A percentile compares a stretch with the other conserved stretches of the same genome.
These are phyloP conservation scores for Rhizopogon roseolus DNA, from an alignment of 768 basidiomycete genomes.

Conservation along the genomic window DNA sequence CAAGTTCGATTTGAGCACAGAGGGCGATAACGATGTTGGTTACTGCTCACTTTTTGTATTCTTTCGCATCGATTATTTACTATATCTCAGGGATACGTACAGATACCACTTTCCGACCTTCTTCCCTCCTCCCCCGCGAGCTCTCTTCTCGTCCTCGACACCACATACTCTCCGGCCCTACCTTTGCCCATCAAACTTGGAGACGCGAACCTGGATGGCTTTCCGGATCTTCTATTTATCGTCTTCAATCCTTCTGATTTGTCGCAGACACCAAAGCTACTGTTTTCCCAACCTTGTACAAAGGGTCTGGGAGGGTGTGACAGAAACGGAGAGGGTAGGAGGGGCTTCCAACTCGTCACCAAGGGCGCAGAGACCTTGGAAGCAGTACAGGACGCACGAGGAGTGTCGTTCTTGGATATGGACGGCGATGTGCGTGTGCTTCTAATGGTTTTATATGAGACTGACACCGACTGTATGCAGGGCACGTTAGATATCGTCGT, in stretches of 20 bases:
- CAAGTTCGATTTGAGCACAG: conserved; percentile 60
- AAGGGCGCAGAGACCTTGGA: conserved; percentile 61
- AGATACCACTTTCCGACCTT: conserved; percentile 59
- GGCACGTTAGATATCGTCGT: conserved; percentile 91
- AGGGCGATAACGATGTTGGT: conserved; percentile 47
- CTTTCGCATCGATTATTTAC: not conserved
- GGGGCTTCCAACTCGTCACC: conserved; percentile 58
- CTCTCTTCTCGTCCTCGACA: conserved; percentile 69
- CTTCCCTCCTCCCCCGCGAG: conserved; percentile 38
- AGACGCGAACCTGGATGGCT: conserved; percentile 92
- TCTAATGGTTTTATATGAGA: not conserved
- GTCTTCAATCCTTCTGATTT: conserved; percentile 34
- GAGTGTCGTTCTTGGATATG: conserved; percentile 81
- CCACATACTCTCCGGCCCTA: conserved; percentile 56
- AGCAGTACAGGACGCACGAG: conserved; percentile 70
- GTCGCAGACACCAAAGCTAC: conserved; percentile 52
- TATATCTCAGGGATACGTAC: conserved; percentile 52
- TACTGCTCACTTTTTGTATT: not conserved
- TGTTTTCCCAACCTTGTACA: conserved; percentile 61
- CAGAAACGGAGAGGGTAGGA: conserved; percentile 41
- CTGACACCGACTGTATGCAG: conserved; percentile 34
- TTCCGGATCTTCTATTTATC: conserved; percentile 78
- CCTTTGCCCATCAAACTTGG: conserved; percentile 81
- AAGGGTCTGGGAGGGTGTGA: conserved; percentile 55
- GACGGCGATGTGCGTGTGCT: conserved; percentile 82